These are phyloP conservation scores for Barnettozyma pratensis DNA, from an alignment of 805 yeast genomes.

Conservation along the genomic window DNA sequence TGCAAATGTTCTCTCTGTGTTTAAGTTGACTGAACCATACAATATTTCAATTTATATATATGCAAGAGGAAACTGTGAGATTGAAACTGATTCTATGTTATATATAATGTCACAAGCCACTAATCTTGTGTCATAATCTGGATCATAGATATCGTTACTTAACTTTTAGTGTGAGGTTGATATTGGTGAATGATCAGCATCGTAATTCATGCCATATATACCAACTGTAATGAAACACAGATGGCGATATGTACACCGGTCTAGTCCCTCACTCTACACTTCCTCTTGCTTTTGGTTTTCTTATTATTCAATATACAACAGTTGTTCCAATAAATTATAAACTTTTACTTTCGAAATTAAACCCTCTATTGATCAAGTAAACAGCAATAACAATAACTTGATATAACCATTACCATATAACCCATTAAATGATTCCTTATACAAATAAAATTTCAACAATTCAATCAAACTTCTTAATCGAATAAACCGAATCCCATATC, in stretches of 20 bases:
- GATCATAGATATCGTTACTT: too few relatives aligned
- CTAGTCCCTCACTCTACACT: background rate
- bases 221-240: background rate
- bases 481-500: conserved; percentile 96
- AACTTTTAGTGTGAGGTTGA: too few relatives aligned
- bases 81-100: too few relatives aligned
- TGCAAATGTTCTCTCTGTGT: background rate
- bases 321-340: background rate
- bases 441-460: background rate
- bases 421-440: background rate
- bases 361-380: background rate
- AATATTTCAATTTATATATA: too few relatives aligned
- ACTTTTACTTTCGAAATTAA: background rate
- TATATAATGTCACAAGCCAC: too few relatives aligned
- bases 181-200: too few relatives aligned
- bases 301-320: conserved; percentile 1
- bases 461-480: conserved; percentile 47
- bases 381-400: background rate
- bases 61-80: too few relatives aligned
- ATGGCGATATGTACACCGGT: background rate
- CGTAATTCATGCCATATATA: too few relatives aligned
- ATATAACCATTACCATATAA: background rate
- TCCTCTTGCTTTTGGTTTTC: background rate
- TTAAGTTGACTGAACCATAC: background rate
- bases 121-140: too few relatives aligned